Percentiles rank a stretch among this genome's conserved stretches.
These are phyloP conservation scores for Oryza punctata DNA, from an alignment of 176 grass and related monocot species.

Conservation along the genomic window DNA sequence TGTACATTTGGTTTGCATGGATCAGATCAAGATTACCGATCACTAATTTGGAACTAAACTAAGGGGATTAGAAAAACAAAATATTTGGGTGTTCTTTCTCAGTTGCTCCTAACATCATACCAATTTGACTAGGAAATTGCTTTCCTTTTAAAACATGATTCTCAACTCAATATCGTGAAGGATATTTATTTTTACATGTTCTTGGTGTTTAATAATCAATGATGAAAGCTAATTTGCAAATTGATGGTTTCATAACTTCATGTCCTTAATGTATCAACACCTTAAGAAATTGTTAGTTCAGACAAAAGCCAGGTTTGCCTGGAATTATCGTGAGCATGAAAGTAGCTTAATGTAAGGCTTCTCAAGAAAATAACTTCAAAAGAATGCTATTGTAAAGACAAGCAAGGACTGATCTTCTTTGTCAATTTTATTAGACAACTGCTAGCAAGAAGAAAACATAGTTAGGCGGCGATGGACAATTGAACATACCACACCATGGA, in stretches of 20 bases:
- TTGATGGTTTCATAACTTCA: neutral
- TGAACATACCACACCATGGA: constrained; percentile 90
- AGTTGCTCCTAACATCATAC: neutral
- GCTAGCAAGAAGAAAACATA: constrained; percentile 31
- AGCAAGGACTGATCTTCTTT: neutral
- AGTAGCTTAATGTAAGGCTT: constrained; percentile 1
- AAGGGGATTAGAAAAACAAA: neutral
- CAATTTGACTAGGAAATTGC: constrained; percentile 19
- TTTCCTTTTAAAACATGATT: constrained; percentile 6
- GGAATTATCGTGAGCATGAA: neutral
- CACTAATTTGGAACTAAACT: neutral
- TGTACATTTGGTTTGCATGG: neutral
- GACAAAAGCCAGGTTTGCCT: neutral
- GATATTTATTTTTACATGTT: neutral
- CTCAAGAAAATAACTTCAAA: constrained; percentile 4
- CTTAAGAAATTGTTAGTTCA: neutral
- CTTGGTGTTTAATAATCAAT: neutral
- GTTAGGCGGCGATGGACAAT: constrained; percentile 30
- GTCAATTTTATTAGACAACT: constrained; percentile 9
- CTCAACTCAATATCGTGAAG: neutral
- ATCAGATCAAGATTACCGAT: neutral
- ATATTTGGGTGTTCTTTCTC: neutral
- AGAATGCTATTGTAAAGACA: constrained; percentile 10
- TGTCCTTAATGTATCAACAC: constrained; percentile 1
- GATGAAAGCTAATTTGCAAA: neutral